Evolutionary conservation across 2,329 filamentous ascomycete genomes (phyloP), one percentile per base, ranked within the genome.

Genomic region (Cladophialophora exuberans): DNA sequence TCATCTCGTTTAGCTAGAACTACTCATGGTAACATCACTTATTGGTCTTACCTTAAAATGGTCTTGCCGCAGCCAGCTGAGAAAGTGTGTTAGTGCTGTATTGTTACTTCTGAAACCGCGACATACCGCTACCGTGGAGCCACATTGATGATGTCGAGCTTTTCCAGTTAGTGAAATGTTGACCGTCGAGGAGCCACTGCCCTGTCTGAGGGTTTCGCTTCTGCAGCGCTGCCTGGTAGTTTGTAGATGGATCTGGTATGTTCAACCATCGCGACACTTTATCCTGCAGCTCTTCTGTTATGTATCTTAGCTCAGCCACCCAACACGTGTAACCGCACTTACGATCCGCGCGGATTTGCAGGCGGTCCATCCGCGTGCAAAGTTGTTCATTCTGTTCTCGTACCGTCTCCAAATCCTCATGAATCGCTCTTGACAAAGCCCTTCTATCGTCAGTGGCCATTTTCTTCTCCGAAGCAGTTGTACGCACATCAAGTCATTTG

Each of bases 241-340:
- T 61, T 18, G 31, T 55, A 20, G 46, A 61, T 11, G 49, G 46
- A 31, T 63, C 61, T 20, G 41, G 47, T 52, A 41, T 36, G n/a
- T 25, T 26, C 15, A 56, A 38, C 54, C 54, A 56, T 10, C 23
- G 10, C 26, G 44, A 54, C 44, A 54, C 22, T 43, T 18, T 46
- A 41, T 47, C 7, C 43, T 41, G 50, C 28, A 47, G n/a, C n/a
- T n/a, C n/a, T n/a, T n/a, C n/a, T n/a, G n/a, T n/a, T n/a, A n/a
- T n/a, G n/a, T n/a, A n/a, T n/a, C n/a, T n/a, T n/a, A n/a, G n/a
- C n/a, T n/a, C n/a, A n/a, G n/a, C n/a, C n/a, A n/a, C n/a, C n/a
- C n/a, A n/a, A n/a, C n/a, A n/a, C n/a, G n/a, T n/a, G n/a, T n/a
- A n/a, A n/a, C n/a, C n/a, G n/a, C n/a, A 28, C 18, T 53, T 44